Base-by-base conservation (phyloP, 768 basidiomycete species). In the Lyophyllum decastes region DNA sequence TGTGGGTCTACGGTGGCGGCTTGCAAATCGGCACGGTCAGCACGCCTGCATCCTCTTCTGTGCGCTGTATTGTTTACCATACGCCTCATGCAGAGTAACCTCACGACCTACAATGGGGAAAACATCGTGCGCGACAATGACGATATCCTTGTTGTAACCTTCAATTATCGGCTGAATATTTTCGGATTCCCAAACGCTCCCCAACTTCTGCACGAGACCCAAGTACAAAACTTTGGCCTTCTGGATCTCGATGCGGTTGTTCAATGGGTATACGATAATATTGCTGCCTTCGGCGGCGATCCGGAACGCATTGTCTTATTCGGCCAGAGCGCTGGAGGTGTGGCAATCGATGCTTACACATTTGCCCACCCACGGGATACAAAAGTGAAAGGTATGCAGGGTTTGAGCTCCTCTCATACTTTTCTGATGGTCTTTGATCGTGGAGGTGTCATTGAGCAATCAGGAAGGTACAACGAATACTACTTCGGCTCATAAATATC, bases 231-330 rank as follows among this genome's bases (percentile, higher is more conserved):
- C 54, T 77, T 76, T 61, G 76, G 75, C 17, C 64, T 78, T 3
- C 67, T 76, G 11, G 76, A 78, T 49, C 22, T 70, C 2, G 69
- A 74, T 19, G 72, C 75, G n/a, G 79, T 73, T n/a, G 71, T 82
- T 7, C 61, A 79, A 58, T 81, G 80, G 81, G 73, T 82, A 4
- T 72, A 77, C 43, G 68, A 74, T 48, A 79, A 83, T 60, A 82
- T 83, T 49, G 73, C 70, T n/a, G 69, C 64, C 9, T 83, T 82
- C 50, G 75, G 75, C 26, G 75, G 75, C 21, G 75, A 76, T 60
- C 75, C 74, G 5, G 62, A 71, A 4, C 70, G 80, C 51, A 68
- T 77, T 30, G 65, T 65, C 14, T 46, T 78, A 17, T 75, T 73
- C 45, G 76, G 76, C 8, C 70, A 76, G 52, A 76, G 74, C 57